Conservation (phyloP, 164 flowering plant species). For the Cinnamomum micranthum region DNA sequence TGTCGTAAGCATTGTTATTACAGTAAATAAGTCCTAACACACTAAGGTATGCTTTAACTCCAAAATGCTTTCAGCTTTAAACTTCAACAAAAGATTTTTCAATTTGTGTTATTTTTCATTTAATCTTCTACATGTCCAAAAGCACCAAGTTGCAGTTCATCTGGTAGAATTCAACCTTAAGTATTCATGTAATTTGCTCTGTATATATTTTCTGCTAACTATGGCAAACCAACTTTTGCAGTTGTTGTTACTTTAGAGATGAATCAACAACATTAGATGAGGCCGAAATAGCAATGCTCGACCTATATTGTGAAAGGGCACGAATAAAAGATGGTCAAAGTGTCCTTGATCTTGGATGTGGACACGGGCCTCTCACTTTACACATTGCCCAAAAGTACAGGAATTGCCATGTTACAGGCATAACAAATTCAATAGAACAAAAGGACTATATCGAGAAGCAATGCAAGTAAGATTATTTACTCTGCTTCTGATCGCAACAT, state of each 20-base stretch:
- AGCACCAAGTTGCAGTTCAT: neutral
- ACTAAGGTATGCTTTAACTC: neutral
- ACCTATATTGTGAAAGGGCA: too few species aligned
- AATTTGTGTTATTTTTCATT: neutral
- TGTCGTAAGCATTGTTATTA: neutral
- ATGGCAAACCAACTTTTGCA: neutral
- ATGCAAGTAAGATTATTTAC: slow-evolving; percentile 3
- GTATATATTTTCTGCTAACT: neutral
- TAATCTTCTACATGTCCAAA: neutral
- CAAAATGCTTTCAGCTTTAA: neutral
- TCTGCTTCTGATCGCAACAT: neutral
- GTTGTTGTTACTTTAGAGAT: neutral
- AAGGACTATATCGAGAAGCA: slow-evolving; percentile 1
- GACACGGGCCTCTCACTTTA: too few species aligned
- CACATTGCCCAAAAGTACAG: too few species aligned
- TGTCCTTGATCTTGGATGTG: too few species aligned
- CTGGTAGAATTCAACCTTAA: neutral
- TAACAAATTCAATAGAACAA: neutral
- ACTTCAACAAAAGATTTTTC: neutral
- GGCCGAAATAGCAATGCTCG: too few species aligned
- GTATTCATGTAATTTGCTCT: neutral
- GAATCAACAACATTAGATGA: too few species aligned
- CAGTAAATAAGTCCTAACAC: neutral
- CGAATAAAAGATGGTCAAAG: too few species aligned
- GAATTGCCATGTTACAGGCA: neutral